Evolutionary conservation across 306 rosid genomes (phyloP), one percentile per base, ranked within the genome.

Genomic region (Echinosophora koreensis): DNA sequence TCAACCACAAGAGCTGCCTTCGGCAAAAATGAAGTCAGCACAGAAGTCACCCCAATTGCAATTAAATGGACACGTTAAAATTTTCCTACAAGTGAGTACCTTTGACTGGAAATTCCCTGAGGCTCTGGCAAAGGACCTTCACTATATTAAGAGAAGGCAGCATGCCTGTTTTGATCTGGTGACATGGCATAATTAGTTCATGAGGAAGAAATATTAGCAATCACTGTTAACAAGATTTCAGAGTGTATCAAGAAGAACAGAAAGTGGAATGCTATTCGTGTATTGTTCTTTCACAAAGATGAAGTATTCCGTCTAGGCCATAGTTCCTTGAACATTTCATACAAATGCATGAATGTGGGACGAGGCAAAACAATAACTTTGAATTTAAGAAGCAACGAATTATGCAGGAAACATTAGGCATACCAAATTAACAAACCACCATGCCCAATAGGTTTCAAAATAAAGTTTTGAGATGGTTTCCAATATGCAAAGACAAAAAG

Each of bases 1-100:
- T 94, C 98, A 85, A 94, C 93, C 77, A 94, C 98, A 84, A 94
- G 86, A 88, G 95, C 97, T 94, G 85, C 85, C 89, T 88, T 87
- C 87, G 87, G 64, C 83, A 41, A 87, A 63, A 41, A 76, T 58
- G 4, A 73, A 87, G 65, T 74, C 68, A 82, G 76, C 44, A 50
- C 27, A 82, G 71, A 80, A 77, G 35, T 77, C 67, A 39, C 44
- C 78, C 16, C n/a, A 18, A 37, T 74, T 18, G 68, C 77, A 80
- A 54, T 15, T 44, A 52, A 76, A 74, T 57, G 66, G 54, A 67
- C 35, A 71, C 7, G 13, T 32, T 12, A 67, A 49, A 73, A 59
- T 32, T 68, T 78, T 44, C 18, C 57, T 22, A 51, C 57, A 80
- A 74, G 79, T 57, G 64, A 82, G 83, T 94, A 92, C 97, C 98